Conservation (phyloP, 2,329 filamentous ascomycete species). For the Lomentospora prolificans region DNA sequence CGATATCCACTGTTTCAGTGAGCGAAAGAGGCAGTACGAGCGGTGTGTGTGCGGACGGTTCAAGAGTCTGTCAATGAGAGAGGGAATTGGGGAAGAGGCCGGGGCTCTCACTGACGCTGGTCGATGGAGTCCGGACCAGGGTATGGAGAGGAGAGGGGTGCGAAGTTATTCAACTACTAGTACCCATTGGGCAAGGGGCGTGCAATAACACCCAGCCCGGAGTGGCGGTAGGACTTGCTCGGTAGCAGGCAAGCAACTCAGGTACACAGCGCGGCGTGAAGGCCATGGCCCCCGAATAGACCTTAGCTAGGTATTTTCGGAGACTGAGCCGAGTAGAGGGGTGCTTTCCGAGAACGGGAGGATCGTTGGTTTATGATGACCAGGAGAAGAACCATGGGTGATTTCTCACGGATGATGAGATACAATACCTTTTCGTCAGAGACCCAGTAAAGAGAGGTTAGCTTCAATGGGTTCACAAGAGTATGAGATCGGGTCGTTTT, state of each 20-base stretch:
- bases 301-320: constrained; percentile 1
- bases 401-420: neutral
- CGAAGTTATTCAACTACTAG: neutral
- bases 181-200: neutral
- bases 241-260: neutral
- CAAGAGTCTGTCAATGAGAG: neutral
- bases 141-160: neutral
- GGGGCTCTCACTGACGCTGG: neutral
- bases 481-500: too few species aligned
- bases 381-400: neutral
- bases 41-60: neutral
- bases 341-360: neutral
- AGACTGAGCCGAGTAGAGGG: constrained; percentile 7
- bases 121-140: neutral
- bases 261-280: neutral
- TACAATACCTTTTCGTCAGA: neutral
- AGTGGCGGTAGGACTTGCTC: neutral
- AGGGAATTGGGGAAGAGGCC: neutral
- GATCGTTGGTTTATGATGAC: neutral
- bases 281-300: neutral
- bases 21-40: neutral
- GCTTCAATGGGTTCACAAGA: neutral
- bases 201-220: neutral
- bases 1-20: neutral
- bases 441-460: neutral